Conservation (phyloP, 2,329 filamentous ascomycete species). For the Diaporthe sp. region DNA sequence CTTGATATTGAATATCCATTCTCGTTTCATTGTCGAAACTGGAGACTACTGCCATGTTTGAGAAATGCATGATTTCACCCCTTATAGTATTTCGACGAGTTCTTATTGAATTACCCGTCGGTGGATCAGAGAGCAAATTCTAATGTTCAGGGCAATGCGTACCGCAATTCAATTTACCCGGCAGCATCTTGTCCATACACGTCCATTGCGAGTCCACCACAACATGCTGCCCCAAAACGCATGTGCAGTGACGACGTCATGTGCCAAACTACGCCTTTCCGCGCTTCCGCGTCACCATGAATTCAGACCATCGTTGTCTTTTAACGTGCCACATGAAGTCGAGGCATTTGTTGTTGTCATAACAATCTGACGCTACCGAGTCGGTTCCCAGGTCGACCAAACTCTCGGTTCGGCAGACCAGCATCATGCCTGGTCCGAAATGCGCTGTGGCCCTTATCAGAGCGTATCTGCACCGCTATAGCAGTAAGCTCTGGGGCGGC, state of each 20-base stretch:
- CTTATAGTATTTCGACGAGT: slow-evolving; percentile 1
- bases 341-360: slow-evolving; percentile 24
- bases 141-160: neutral
- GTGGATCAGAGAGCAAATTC: slow-evolving; percentile 7
- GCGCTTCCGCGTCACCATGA: too few relatives aligned
- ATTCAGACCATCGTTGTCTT: neutral
- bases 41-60: neutral
- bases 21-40: neutral
- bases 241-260: too few relatives aligned
- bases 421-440: slow-evolving; percentile 23
- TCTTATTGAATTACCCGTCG: neutral
- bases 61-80: neutral
- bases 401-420: slow-evolving; percentile 2
- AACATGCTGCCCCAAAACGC: too few relatives aligned
- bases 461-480: neutral
- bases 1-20: neutral
- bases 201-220: neutral
- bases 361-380: slow-evolving; percentile 12
- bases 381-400: slow-evolving; percentile 33
- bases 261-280: too few relatives aligned
- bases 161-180: neutral
- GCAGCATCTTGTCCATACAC: neutral
- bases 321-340: neutral
- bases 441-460: slow-evolving; percentile 22
- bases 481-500: slow-evolving; percentile 4